Base-by-base conservation (phyloP, 1,284 basidiomycete genomes). In the Ustanciosporium gigantosporum region DNA sequence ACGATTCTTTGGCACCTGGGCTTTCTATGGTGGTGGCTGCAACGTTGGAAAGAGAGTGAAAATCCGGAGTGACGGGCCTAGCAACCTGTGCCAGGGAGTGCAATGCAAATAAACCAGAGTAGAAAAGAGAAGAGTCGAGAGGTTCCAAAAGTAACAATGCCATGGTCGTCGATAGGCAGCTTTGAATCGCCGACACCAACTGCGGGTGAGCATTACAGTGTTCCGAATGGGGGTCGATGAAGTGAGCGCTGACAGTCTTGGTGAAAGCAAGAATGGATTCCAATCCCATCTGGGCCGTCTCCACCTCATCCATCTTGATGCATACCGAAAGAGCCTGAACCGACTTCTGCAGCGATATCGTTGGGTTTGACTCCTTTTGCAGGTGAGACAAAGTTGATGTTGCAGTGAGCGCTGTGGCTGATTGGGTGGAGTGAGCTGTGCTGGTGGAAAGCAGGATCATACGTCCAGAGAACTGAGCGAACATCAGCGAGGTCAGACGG, bases 221-320 rank as follows among this genome's bases (percentile, higher is more conserved):
- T n/a, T n/a, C n/a, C n/a, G n/a, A n/a, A n/a, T n/a, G n/a, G n/a
- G n/a, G n/a, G n/a, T n/a, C n/a, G n/a, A n/a, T n/a, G n/a, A n/a
- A n/a, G n/a, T 46, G 50, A 3, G 24, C 17, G 16, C n/a, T 24
- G 11, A 59, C 45, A 2, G 45, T 44, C 27, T 50, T 50, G 48
- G 39, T 52, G 17, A 66, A 58, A 0, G 53, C 39, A 0, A 50
- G 36, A 9, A 66, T 53, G 15, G 52, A 44, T 20, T 66, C 64
- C 7, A 66, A 39, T 0, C 52, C 58, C 15, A 53, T 22, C 22
- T 52, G 58, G 7, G 49, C 53, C 4, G 45, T 48, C 25, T 61
- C 58, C 21, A 38, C 41, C 31, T 66, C 64, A 46, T 66, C 64
- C 44, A 51, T 49, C 35, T 49, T 45, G 37, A 66, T 51, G 43